Evolutionary conservation across 1,284 basidiomycete genomes (phyloP), one percentile per base, ranked within the genome.

Genomic region (Ceratobasidium sp.): DNA sequence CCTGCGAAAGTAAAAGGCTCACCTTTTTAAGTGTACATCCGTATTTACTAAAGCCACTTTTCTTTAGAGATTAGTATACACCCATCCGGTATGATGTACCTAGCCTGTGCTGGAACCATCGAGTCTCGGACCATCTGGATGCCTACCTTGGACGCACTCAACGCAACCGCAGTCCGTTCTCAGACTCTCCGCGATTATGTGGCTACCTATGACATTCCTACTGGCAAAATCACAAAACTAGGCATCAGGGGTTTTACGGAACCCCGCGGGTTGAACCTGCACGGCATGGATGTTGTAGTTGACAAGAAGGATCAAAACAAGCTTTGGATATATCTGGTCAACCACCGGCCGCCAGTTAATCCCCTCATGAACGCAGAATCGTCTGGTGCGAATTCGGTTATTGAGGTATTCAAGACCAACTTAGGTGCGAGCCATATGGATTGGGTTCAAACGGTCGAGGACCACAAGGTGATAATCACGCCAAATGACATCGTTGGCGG

Each of bases 401-500:
- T 93, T 24, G 92, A 93, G 78, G 84, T 93, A 29, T 93, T 93
- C 80, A 86, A 85, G 77, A 88, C 88, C 0, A 81, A 76, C 0
- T 77, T 86, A 0, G 86, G 87, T 4, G 82, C 83, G 64, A 78
- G 80, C 6, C 81, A 79, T 9, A 79, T 92, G 75, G 81, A 82
- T 5, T 87, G 92, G 79, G 79, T 92, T 53, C 83, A 82, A 64
- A 92, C 92, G 7, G 82, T 92, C 27, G 81, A 85, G 37, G 84
- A 90, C 79, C 83, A 86, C 1, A 39, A 56, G 16, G 80, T 87
- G 8, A 86, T 93, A 22, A 74, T 85, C 8, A 88, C 90, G 0
- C 92, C 92, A 0, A 93, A 93, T 79, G 90, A 92, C 77, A 77
- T 93, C 11, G 85, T 87, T 1, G 90, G 92, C 22, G 85, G 84